Evolutionary conservation across 169 alveolate genomes (phyloP).

Genomic region (Blepharisma undulans): DNA sequence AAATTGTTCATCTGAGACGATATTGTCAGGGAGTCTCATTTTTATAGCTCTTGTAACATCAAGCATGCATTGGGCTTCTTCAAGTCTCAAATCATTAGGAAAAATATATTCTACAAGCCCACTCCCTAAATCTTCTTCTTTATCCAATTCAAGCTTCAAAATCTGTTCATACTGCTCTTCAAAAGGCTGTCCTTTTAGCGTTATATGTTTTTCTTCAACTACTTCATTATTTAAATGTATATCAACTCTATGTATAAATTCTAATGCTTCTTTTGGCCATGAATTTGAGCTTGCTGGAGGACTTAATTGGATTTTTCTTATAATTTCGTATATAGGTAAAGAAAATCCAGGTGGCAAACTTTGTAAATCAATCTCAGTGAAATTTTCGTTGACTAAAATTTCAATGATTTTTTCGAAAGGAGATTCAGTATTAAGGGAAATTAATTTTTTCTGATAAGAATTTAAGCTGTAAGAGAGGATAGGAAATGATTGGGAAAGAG

Average conservation of each 20-base stretch:
- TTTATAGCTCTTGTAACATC: slow-evolving; percentile 51
- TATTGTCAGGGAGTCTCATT: slow-evolving; percentile 58
- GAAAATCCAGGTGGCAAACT: slow-evolving; percentile 51
- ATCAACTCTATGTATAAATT: slow-evolving; percentile 64
- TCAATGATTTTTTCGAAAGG: slow-evolving; percentile 10
- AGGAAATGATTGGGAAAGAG: neutral
- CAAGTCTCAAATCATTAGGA: slow-evolving; percentile 50
- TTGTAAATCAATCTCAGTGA: slow-evolving; percentile 16
- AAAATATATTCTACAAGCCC: slow-evolving; percentile 40
- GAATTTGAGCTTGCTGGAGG: slow-evolving; percentile 33
- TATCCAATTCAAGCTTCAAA: slow-evolving; percentile 48
- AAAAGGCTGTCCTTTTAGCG: slow-evolving; percentile 3
- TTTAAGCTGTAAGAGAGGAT: neutral
- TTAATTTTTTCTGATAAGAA: neutral
- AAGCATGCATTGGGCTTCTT: slow-evolving; percentile 64
- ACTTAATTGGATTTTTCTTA: slow-evolving; percentile 44
- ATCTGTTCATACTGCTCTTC: slow-evolving; percentile 48
- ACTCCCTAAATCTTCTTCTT: slow-evolving; percentile 23
- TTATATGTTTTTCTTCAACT: slow-evolving; percentile 11
- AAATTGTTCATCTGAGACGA: slow-evolving; percentile 58
- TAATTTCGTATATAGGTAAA: slow-evolving; percentile 55
- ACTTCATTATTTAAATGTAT: slow-evolving; percentile 44
- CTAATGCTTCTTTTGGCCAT: slow-evolving; percentile 61
- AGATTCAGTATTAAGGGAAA: neutral
- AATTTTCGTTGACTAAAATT: neutral